These are phyloP conservation scores for Priceomyces haplophilus DNA, from an alignment of 805 yeast genomes.

Conservation along the genomic window DNA sequence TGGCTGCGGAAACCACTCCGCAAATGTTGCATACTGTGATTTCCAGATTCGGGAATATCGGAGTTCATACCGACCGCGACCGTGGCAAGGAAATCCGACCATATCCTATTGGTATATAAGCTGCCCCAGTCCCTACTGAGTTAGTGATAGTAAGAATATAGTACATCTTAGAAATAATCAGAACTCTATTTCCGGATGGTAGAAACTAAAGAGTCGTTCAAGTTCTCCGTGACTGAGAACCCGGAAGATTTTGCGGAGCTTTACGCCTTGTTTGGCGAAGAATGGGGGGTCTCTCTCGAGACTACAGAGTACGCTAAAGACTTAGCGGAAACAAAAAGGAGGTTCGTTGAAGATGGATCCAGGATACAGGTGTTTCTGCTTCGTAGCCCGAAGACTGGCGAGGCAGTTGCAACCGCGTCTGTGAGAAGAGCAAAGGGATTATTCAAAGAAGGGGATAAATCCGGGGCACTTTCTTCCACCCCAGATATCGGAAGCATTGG, in stretches of 20 bases:
- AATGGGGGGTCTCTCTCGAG: slow-evolving; percentile 21
- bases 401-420: slow-evolving; percentile 20
- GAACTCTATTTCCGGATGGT: neutral
- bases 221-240: slow-evolving; percentile 17
- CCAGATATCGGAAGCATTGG: slow-evolving; percentile 34
- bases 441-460: slow-evolving; percentile 25
- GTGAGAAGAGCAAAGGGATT: slow-evolving; percentile 26
- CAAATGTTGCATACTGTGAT: no score
- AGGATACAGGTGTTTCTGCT: slow-evolving; percentile 25
- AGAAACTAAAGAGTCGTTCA: neutral
- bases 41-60: no score
- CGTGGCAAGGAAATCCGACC: no score
- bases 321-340: slow-evolving; percentile 11
- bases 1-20: no score
- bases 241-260: slow-evolving; percentile 19
- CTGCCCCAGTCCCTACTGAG: no score
- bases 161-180: slow-evolving; percentile 7
- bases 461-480: slow-evolving; percentile 21
- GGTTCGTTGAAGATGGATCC: slow-evolving; percentile 14
- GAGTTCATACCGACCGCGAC: no score
- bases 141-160: no score
- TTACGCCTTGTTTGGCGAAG: slow-evolving; percentile 21
- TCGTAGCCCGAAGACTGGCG: slow-evolving; percentile 18
- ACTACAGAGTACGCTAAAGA: slow-evolving; percentile 23
- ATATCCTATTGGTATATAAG: no score